A percentile compares a stretch with the other conserved stretches of the same genome.
phyloP scores from a whole-genome alignment of 208 protist species.

The Vickermania spadyakhi region DNA sequence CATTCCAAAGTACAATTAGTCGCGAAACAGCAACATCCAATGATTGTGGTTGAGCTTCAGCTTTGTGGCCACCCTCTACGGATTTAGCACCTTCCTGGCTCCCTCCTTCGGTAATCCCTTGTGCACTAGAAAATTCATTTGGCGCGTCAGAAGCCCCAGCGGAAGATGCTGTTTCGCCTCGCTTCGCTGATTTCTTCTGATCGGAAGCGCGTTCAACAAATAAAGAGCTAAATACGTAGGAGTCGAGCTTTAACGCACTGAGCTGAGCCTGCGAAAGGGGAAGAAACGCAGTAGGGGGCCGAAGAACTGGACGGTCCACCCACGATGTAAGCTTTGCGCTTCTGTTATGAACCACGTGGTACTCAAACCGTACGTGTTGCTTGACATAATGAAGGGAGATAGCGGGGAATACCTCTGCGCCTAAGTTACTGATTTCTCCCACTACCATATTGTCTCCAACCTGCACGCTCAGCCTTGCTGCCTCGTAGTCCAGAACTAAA shows the following conservation, averaged over 20 bases:
- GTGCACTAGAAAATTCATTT: not conserved
- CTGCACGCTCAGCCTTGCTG: constrained; percentile 71
- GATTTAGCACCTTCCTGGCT: not conserved
- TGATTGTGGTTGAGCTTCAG: constrained; percentile 22
- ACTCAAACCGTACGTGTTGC: constrained; percentile 90
- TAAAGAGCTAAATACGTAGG: constrained; percentile 67
- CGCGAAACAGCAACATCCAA: constrained; percentile 38
- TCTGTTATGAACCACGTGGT: constrained; percentile 57
- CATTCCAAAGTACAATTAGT: constrained; percentile 47
- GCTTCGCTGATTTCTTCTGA: not conserved
- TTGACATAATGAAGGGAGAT: constrained; percentile 88
- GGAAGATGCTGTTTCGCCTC: not conserved
- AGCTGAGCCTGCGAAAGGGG: constrained; percentile 32
- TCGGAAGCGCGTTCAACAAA: constrained; percentile 14
- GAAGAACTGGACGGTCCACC: constrained; percentile 54
- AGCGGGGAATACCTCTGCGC: constrained; percentile 83
- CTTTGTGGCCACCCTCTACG: constrained; percentile 7
- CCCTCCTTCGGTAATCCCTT: not conserved
- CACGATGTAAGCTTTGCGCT: constrained; percentile 41
- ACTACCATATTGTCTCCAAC: constrained; percentile 77
- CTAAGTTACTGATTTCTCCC: constrained; percentile 82
- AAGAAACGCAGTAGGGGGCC: constrained; percentile 47
- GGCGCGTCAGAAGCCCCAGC: not conserved
- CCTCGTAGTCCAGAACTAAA: constrained; percentile 84
- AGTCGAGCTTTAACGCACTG: constrained; percentile 42